A percentile compares a stretch with the other conserved stretches of the same genome.
Conservation (phyloP, 495 filamentous ascomycete species). For the Jackrogersella multiformis region DNA sequence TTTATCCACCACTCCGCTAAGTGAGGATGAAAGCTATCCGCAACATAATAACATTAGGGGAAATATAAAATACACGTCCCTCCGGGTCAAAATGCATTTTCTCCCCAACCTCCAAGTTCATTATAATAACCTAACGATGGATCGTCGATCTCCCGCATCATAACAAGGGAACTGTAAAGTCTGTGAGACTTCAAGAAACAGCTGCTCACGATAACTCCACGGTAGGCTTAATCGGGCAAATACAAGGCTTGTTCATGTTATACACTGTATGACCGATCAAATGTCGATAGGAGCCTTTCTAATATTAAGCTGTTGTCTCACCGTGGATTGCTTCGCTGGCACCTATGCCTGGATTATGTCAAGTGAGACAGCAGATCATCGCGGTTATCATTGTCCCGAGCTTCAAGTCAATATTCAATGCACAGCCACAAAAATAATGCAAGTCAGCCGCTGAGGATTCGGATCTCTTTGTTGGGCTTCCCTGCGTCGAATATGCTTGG, state of each 20-base stretch:
- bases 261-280: neutral
- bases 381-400: neutral
- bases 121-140: neutral
- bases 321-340: neutral
- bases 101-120: neutral
- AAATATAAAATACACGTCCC: too few species aligned
- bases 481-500: too few species aligned
- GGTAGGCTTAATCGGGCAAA: too few species aligned
- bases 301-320: neutral
- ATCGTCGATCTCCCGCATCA: neutral
- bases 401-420: neutral
- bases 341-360: neutral
- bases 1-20: too few species aligned
- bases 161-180: neutral
- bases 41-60: too few species aligned
- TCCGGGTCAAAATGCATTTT: neutral
- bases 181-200: neutral
- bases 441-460: too few species aligned
- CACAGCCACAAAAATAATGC: neutral
- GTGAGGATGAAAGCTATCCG: too few species aligned
- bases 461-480: too few species aligned
- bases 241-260: too few species aligned
- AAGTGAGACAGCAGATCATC: neutral
- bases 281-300: neutral
- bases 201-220: too few species aligned